Evolutionary conservation across 108 stramenopile species (phyloP), one percentile per base, ranked within the genome.

Genomic region (Pelagomonas calceolata): DNA sequence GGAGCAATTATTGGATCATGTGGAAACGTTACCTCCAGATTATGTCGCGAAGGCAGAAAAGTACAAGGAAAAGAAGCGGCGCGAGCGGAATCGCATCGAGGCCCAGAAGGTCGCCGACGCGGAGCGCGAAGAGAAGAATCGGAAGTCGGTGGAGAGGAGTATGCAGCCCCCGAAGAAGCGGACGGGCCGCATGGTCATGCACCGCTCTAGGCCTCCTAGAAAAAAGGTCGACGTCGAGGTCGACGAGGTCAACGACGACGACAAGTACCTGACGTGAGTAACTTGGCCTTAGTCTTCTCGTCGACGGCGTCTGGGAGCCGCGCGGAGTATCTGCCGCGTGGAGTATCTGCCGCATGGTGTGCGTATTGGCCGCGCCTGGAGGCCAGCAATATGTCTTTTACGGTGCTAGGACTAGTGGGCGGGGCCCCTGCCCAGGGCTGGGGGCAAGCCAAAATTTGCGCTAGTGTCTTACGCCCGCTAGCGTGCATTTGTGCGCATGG

Each of bases 41-140:
- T 87, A 87, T 65, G 83, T 87, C 14, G 34, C 70, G 33, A 83
- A 80, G 79, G 73, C 70, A 15, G 86, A 87, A 65, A 83, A 84
- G 71, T 81, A 81, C 33, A 82, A 85, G 76, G 86, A 87, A 60
- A 85, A 84, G 73, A 74, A 77, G 64, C 66, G 86, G 7, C 78
- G 86, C 33, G 82, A 87, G 79, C 75, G 73, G 33, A 82, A 81
- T 65, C 78, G 82, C n/a, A 75, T 69, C 37, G 86, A 86, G 73
- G 80, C 80, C 63, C 75, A 83, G 79, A 76, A 78, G 17, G 69
- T 77, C 33, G 82, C 83, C 63, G 82, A 83, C 65, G 66, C 60
- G 26, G 36, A 73, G 71, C 80, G 82, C 75, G 78, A 81, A 64
- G 78, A 82, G 36, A 74, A 82, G 30, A 78, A 85, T 34, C 78